Evolutionary conservation across 345 rosid genomes (phyloP).

Genomic region (Hibiscus syriacus): DNA sequence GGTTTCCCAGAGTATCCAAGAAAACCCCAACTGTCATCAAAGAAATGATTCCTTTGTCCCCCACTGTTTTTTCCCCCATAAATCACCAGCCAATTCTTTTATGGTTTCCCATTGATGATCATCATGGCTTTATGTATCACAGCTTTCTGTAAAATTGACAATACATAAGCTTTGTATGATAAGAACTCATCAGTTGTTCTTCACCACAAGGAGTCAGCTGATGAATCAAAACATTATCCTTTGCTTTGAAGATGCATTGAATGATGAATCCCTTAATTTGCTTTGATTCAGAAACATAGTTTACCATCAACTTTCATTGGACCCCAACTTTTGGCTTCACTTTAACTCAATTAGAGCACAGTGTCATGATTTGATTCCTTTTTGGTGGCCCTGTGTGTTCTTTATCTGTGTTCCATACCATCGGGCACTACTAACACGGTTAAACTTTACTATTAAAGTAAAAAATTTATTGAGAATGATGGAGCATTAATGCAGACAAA

Average conservation of each 20-base stretch:
- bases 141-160: too few relatives aligned
- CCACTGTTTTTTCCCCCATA: neutral
- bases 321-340: neutral
- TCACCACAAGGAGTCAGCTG: slow-evolving; percentile 10
- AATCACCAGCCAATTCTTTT: neutral
- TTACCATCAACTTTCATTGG: neutral
- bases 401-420: too few relatives aligned
- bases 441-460: too few relatives aligned
- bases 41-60: slow-evolving; percentile 10
- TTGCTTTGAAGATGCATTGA: neutral
- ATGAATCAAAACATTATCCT: neutral
- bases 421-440: too few relatives aligned
- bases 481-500: too few relatives aligned
- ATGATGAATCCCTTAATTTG: neutral
- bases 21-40: slow-evolving; percentile 18
- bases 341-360: neutral
- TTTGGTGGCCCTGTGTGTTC: neutral
- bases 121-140: neutral
- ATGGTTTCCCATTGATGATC: neutral
- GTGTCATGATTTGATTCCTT: slow-evolving; percentile 7
- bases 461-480: too few relatives aligned
- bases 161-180: too few relatives aligned
- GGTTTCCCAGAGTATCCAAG: slow-evolving; percentile 13
- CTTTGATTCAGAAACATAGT: neutral
- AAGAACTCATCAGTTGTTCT: neutral